phyloP scores from a whole-genome alignment of 805 yeast genomes.

The Kuraishia capsulata region DNA sequence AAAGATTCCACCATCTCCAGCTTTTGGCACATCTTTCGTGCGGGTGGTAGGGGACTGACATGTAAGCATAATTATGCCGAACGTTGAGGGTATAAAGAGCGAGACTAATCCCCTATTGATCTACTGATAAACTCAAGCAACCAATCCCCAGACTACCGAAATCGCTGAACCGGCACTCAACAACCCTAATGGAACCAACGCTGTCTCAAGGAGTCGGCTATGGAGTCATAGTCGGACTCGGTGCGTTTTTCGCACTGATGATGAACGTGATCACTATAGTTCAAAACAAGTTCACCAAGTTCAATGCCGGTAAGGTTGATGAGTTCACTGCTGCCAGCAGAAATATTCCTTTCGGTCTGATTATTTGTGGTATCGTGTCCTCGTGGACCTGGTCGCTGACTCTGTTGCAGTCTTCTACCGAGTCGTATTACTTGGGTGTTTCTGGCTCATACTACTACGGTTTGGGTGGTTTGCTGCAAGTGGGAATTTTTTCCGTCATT shows the following conservation, averaged over 20 bases:
- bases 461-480: conserved; percentile 16
- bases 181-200: not conserved
- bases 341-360: conserved; percentile 9
- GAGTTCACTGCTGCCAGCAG: conserved; percentile 15
- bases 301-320: conserved; percentile 13
- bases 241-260: conserved; percentile 19
- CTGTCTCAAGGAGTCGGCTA: conserved; percentile 14
- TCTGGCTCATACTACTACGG: conserved; percentile 19
- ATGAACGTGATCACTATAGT: conserved; percentile 16
- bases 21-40: too few species aligned
- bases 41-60: too few species aligned
- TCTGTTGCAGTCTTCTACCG: conserved; percentile 15
- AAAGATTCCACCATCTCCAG: too few species aligned
- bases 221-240: conserved; percentile 23
- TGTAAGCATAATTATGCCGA: too few species aligned
- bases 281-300: conserved; percentile 8
- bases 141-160: too few species aligned
- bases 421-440: conserved; percentile 15
- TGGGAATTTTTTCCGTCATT: conserved; percentile 18
- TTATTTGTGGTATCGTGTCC: conserved; percentile 13
- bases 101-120: too few species aligned
- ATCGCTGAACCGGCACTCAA: too few species aligned
- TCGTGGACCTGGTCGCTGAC: conserved; percentile 22
- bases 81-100: too few species aligned
- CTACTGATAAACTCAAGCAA: too few species aligned